These are phyloP conservation scores for Camellia japonica DNA, from an alignment of 148 eudicot species.

Conservation along the genomic window DNA sequence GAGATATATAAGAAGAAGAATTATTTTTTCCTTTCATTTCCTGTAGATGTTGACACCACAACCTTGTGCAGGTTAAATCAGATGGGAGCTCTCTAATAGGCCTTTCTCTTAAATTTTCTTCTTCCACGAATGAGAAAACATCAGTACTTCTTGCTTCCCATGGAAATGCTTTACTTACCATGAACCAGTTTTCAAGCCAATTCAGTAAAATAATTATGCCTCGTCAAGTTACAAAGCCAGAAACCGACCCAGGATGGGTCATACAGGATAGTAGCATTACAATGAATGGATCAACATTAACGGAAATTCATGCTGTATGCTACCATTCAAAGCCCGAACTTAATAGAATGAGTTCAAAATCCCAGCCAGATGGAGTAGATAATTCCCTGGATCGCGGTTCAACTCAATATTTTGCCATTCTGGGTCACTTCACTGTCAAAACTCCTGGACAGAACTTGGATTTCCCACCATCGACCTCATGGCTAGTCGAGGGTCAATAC, in stretches of 20 bases:
- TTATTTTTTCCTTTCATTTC: neutral
- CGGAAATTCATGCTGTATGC: constrained; percentile 61
- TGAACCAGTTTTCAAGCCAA: constrained; percentile 47
- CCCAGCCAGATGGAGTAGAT: neutral
- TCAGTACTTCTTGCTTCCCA: constrained; percentile 66
- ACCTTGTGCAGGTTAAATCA: constrained; percentile 60
- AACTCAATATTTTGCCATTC: constrained; percentile 58
- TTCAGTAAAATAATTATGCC: constrained; percentile 65
- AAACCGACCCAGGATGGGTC: constrained; percentile 56
- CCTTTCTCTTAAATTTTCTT: constrained; percentile 55
- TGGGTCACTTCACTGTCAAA: constrained; percentile 65
- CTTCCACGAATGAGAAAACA: constrained; percentile 29
- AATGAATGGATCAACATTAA: constrained; percentile 59
- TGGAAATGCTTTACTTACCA: constrained; percentile 53
- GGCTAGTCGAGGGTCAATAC: constrained; percentile 58
- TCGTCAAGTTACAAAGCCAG: constrained; percentile 38
- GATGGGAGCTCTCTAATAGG: constrained; percentile 69
- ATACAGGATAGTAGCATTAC: constrained; percentile 48
- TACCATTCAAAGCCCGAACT: constrained; percentile 39
- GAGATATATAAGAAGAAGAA: neutral
- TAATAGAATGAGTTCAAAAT: constrained; percentile 5
- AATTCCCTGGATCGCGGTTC: constrained; percentile 10
- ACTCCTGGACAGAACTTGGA: constrained; percentile 29
- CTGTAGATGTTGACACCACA: neutral
- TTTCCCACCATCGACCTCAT: constrained; percentile 63